Base-by-base conservation (phyloP, 305 asterid species). In the Fraxinus baroniana region DNA sequence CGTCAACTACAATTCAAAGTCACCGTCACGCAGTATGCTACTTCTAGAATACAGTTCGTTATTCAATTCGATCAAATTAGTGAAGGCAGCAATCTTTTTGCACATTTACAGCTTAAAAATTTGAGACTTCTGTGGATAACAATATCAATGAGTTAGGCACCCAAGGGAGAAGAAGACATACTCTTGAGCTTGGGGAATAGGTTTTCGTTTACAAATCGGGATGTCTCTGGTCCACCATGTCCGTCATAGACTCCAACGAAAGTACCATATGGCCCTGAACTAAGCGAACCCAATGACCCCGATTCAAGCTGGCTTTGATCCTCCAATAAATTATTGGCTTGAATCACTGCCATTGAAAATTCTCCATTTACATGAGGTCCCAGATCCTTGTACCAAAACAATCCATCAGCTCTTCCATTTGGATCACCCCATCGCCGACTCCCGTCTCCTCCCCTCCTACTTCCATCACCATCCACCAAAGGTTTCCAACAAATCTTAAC, bases 201-300 rank as follows among this genome's bases (percentile, higher is more conserved):
- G 82, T 71, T 88, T 17, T 90, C 90, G 26, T 91, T 93, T 39
- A 95, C 93, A 70, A 90, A 95, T 30, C 97, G 92, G 9, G 98
- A 82, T 2, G 98, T 86, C 91, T 95, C 98, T 1, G 98, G 98
- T 37, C 98, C 98, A 68, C 98, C 98, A 84, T 95, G 98, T n/a
- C 98, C 98, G 85, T 95, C 98, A 81, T 95, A 93, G 55, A 95
- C 95, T 41, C 98, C 98, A 17, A 95, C 79, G 78, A 93, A 93
- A 7, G 97, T 93, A n/a, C 98, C 98, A 79, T 81, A 60, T 1
- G 95, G 98, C 8, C 97, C 98, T 0, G 97, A 90, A 80, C 82
- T 90, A 39, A 90, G 90, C 1, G 80, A 86, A 84, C 95, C 92
- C 87, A 95, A 85, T 0, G 94, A 92, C 9, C 98, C 98, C 0